Conservation (phyloP, 2,329 filamentous ascomycete genomes). For the Dothistroma pini region DNA sequence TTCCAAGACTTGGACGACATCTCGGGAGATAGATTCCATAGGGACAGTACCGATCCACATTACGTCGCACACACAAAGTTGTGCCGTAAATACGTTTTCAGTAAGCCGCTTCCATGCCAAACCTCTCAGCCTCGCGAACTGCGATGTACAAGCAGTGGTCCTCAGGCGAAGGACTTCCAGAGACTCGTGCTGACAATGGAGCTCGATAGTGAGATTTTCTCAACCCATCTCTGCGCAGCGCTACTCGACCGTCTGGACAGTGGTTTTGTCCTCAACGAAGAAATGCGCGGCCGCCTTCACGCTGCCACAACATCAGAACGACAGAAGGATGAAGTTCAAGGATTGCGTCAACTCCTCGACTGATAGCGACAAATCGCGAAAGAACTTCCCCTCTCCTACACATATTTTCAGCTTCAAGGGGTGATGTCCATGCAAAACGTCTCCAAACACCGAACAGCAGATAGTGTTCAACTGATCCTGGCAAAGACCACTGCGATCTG, state of each 20-base stretch:
- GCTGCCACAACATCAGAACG: neutral
- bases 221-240: neutral
- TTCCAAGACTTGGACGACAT: too few relatives aligned
- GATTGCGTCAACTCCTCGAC: neutral
- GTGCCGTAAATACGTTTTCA: too few relatives aligned
- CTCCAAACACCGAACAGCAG: conserved; percentile 7
- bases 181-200: neutral
- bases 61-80: too few relatives aligned
- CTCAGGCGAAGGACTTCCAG: neutral
- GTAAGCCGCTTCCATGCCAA: too few relatives aligned
- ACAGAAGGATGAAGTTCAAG: neutral
- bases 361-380: conserved; percentile 3
- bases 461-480: conserved; percentile 6
- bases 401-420: conserved; percentile 1
- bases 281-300: neutral
- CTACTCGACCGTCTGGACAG: neutral
- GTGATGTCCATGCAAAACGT: conserved; percentile 6
- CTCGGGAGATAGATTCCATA: too few relatives aligned
- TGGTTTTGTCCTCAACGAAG: neutral
- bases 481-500: neutral
- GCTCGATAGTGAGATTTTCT: neutral
- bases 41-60: too few relatives aligned
- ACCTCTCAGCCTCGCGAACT: neutral
- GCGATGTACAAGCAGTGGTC: neutral
- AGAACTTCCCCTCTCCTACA: conserved; percentile 1